Evolutionary conservation across 768 basidiomycete species (phyloP).

Genomic region (Lactarius pseudohatsudake): DNA sequence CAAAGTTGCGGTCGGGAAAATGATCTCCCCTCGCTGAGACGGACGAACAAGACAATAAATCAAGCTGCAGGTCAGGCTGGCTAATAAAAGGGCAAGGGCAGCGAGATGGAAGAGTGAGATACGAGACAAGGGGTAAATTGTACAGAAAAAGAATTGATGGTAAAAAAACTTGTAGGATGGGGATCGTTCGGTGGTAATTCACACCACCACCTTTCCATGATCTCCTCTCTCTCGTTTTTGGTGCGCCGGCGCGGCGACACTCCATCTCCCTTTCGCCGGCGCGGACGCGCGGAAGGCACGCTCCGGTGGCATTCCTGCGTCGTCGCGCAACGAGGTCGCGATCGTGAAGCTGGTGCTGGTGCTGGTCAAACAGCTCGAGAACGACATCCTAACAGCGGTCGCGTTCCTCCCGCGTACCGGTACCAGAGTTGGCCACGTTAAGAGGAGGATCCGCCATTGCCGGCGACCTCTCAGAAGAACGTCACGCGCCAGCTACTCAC

Average conservation of each 20-base stretch:
- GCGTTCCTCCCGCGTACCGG: constrained; percentile 78
- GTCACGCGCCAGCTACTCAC: constrained; percentile 11
- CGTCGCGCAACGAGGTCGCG: constrained; percentile 86
- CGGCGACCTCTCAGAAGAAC: constrained; percentile 32
- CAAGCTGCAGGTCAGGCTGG: constrained; percentile 35
- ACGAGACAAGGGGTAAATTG: constrained; percentile 20
- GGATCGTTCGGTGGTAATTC: constrained; percentile 36
- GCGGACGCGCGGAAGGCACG: too few species aligned
- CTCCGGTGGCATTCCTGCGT: constrained; percentile 51
- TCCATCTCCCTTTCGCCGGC: too few species aligned
- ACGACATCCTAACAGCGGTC: constrained; percentile 71
- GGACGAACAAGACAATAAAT: constrained; percentile 37
- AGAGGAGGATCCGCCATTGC: constrained; percentile 81
- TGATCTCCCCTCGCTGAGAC: constrained; percentile 30
- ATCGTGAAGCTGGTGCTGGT: constrained; percentile 88
- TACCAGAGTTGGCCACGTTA: constrained; percentile 74
- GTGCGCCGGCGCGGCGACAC: too few species aligned
- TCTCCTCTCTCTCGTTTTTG: constrained; percentile 62
- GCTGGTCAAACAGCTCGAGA: constrained; percentile 79
- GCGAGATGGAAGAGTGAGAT: constrained; percentile 32
- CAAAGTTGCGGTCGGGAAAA: constrained; percentile 50
- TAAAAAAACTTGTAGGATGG: constrained; percentile 20
- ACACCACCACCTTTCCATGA: constrained; percentile 73
- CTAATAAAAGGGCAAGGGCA: constrained; percentile 33
- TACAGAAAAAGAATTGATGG: constrained; percentile 25